Evolutionary conservation across 306 rosid species (phyloP).

Genomic region (Dryas octopetala): DNA sequence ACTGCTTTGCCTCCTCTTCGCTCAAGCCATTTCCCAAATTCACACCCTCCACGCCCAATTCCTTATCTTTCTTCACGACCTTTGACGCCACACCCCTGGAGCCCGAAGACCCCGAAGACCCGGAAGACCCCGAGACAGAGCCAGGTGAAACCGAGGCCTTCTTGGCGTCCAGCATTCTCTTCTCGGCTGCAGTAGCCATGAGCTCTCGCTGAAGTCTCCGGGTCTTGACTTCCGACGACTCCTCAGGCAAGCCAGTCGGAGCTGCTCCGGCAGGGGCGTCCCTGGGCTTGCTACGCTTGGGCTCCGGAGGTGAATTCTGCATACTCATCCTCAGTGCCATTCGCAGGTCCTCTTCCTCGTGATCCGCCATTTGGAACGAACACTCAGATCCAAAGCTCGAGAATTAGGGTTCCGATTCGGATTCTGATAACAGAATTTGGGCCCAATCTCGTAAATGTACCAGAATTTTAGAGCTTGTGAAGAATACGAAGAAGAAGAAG

Average conservation of each 20-base stretch:
- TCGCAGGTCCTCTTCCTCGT: constrained; percentile 81
- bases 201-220: constrained; percentile 79
- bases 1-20: constrained; percentile 56
- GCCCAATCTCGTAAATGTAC: neutral
- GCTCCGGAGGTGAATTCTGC: constrained; percentile 80
- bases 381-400: constrained; percentile 42
- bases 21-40: constrained; percentile 56
- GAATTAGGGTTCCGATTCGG: constrained; percentile 39
- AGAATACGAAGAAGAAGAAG: neutral
- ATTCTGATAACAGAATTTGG: constrained; percentile 6
- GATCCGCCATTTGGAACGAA: constrained; percentile 74
- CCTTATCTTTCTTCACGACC: constrained; percentile 39
- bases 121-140: constrained; percentile 12
- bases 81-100: constrained; percentile 24
- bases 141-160: constrained; percentile 15
- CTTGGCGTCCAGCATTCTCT: constrained; percentile 53
- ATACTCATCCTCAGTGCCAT: constrained; percentile 90
- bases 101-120: constrained; percentile 7
- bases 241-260: constrained; percentile 47
- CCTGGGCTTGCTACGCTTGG: constrained; percentile 82
- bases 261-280: constrained; percentile 49
- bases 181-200: constrained; percentile 97
- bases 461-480: constrained; percentile 12
- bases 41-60: constrained; percentile 38
- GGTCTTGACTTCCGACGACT: constrained; percentile 59